These are phyloP conservation scores for Ceriops decandra DNA, from an alignment of 345 rosid species.

Conservation along the genomic window DNA sequence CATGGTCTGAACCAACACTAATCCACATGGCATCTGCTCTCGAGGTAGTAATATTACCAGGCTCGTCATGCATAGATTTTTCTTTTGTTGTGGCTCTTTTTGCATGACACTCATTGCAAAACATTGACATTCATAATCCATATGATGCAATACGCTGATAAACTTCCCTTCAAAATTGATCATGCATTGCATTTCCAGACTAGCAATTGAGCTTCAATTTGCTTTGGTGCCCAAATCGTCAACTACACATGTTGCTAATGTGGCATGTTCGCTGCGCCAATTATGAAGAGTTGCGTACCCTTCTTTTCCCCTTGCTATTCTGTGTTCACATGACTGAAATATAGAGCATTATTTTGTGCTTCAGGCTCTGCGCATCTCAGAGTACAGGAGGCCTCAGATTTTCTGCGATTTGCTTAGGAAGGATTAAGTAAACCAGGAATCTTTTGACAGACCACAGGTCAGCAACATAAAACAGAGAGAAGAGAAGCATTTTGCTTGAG, in stretches of 20 bases:
- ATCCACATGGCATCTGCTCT: slow-evolving; percentile 54
- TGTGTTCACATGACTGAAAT: neutral
- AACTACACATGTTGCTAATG: no score
- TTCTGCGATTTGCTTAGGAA: slow-evolving; percentile 48
- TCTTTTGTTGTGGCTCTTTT: neutral
- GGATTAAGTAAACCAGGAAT: slow-evolving; percentile 2
- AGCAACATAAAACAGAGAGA: no score
- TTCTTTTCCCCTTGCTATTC: no score
- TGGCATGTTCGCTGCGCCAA: no score
- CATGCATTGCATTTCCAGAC: no score
- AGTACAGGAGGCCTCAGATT: slow-evolving; percentile 44
- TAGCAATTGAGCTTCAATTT: neutral
- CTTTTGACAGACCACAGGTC: no score
- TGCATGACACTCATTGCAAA: neutral
- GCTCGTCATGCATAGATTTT: neutral
- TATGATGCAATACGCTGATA: no score
- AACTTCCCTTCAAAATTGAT: no score
- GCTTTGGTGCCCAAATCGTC: neutral
- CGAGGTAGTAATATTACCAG: slow-evolving; percentile 40
- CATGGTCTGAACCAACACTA: slow-evolving; percentile 70
- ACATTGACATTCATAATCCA: no score
- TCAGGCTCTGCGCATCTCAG: slow-evolving; percentile 40
- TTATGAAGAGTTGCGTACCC: no score
- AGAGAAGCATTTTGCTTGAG: no score
- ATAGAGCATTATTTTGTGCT: slow-evolving; percentile 3